Conservation (phyloP, 2,329 filamentous ascomycete species). For the Penicillium sclerotigenum region DNA sequence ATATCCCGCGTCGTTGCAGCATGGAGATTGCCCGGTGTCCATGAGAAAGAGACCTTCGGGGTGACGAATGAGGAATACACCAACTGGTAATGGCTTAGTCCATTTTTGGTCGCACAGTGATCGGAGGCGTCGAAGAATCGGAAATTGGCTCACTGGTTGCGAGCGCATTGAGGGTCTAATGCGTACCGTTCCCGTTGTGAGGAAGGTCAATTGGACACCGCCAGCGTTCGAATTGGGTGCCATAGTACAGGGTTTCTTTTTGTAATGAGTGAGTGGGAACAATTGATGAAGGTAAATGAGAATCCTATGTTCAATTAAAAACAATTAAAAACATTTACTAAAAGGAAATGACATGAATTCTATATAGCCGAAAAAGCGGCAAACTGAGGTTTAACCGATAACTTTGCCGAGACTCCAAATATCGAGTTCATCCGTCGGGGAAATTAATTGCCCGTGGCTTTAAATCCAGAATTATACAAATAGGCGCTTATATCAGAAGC, state of each 20-base stretch:
- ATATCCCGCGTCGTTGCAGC: conserved; percentile 21
- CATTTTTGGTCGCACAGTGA: conserved; percentile 6
- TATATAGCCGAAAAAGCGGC: neutral
- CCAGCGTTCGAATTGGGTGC: neutral
- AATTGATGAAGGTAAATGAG: neutral
- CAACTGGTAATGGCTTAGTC: conserved; percentile 18
- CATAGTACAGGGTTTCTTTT: neutral
- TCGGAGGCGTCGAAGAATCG: conserved; percentile 2
- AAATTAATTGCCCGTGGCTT: neutral
- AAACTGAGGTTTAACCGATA: neutral
- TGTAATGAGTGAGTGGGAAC: no score
- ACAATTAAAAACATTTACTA: no score
- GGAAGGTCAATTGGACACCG: conserved; percentile 3
- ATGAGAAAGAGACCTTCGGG: conserved; percentile 26
- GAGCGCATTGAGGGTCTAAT: conserved; percentile 15
- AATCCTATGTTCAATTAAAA: neutral
- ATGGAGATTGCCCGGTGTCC: conserved; percentile 26
- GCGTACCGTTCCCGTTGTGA: conserved; percentile 16
- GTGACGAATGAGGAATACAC: conserved; percentile 24
- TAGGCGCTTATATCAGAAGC: no score
- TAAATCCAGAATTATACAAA: no score
- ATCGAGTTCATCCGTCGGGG: neutral
- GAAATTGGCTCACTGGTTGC: conserved; percentile 10
- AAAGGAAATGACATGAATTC: neutral
- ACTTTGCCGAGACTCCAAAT: neutral